These are phyloP conservation scores for Mycena haematopus DNA, from an alignment of 768 basidiomycete genomes.

Conservation along the genomic window DNA sequence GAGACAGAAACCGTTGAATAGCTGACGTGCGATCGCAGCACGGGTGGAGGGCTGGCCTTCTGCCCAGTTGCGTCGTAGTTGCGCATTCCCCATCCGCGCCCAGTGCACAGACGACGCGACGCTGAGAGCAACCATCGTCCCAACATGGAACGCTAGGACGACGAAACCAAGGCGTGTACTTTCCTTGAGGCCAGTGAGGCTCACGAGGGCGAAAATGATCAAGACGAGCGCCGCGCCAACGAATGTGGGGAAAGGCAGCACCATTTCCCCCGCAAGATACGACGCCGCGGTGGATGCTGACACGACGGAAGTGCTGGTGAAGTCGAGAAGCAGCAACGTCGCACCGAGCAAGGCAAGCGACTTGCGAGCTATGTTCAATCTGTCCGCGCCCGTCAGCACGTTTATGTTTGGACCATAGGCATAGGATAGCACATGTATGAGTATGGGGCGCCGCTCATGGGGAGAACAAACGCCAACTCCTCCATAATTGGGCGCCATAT, in stretches of 20 bases:
- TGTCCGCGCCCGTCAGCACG: constrained; percentile 28
- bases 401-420: background rate
- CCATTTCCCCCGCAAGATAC: constrained; percentile 70
- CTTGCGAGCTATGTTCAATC: constrained; percentile 70
- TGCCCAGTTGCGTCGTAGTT: constrained; percentile 64
- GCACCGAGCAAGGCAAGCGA: constrained; percentile 68
- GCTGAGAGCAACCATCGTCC: constrained; percentile 62
- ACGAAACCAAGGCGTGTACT: constrained; percentile 65
- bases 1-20: constrained; percentile 73
- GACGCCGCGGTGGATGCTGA: constrained; percentile 76
- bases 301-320: constrained; percentile 69
- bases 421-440: constrained; percentile 59
- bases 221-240: constrained; percentile 62
- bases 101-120: constrained; percentile 58
- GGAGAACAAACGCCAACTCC: constrained; percentile 72
- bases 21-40: constrained; percentile 45
- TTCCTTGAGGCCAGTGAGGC: constrained; percentile 65
- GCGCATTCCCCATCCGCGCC: constrained; percentile 53
- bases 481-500: constrained; percentile 80
- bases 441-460: constrained; percentile 75
- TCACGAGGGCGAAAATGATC: constrained; percentile 56
- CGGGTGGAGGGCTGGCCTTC: constrained; percentile 41
- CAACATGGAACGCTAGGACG: constrained; percentile 66
- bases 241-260: constrained; percentile 61
- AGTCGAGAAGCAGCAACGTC: constrained; percentile 73